Evolutionary conservation across 2,329 filamentous ascomycete genomes (phyloP).

Genomic region (Hirsutella thompsonii): DNA sequence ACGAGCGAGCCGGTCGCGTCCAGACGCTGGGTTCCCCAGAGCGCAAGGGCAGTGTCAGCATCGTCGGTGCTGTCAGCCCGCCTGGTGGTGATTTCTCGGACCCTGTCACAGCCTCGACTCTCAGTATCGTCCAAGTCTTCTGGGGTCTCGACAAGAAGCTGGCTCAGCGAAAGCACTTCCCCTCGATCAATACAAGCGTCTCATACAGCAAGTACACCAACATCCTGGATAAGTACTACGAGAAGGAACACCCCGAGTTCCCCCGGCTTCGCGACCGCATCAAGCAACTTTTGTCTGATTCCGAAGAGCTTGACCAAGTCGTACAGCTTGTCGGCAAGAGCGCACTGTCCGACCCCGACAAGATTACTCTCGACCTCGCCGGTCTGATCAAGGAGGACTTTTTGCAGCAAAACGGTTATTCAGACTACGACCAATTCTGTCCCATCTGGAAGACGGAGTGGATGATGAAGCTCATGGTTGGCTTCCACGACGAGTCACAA

Average conservation of each 20-base stretch:
- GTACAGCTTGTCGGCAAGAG: constrained; percentile 98
- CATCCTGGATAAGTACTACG: constrained; percentile 84
- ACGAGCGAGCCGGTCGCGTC: constrained; percentile 90
- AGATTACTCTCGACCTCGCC: constrained; percentile 93
- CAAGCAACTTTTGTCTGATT: constrained; percentile 85
- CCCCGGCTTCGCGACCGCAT: constrained; percentile 85
- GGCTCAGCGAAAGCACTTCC: constrained; percentile 97
- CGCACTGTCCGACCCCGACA: constrained; percentile 88
- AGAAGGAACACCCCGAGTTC: constrained; percentile 88
- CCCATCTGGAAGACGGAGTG: constrained; percentile 99
- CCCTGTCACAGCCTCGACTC: constrained; percentile 84
- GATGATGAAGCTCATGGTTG: constrained; percentile 99
- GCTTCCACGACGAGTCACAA: constrained; percentile 93
- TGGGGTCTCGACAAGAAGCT: constrained; percentile 99
- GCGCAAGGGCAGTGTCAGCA: constrained; percentile 84
- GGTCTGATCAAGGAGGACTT: constrained; percentile 95
- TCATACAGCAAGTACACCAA: constrained; percentile 96
- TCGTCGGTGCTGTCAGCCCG: constrained; percentile 93
- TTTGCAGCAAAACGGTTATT: constrained; percentile 97
- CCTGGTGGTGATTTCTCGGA: constrained; percentile 99
- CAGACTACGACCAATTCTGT: constrained; percentile 98
- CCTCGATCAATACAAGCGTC: constrained; percentile 86
- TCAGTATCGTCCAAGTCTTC: constrained; percentile 97
- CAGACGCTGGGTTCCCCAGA: constrained; percentile 78
- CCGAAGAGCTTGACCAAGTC: constrained; percentile 95